These are phyloP conservation scores for Chytriomyces hyalinus DNA, from an alignment of 192 early-diverging fungal genomes.

Conservation along the genomic window DNA sequence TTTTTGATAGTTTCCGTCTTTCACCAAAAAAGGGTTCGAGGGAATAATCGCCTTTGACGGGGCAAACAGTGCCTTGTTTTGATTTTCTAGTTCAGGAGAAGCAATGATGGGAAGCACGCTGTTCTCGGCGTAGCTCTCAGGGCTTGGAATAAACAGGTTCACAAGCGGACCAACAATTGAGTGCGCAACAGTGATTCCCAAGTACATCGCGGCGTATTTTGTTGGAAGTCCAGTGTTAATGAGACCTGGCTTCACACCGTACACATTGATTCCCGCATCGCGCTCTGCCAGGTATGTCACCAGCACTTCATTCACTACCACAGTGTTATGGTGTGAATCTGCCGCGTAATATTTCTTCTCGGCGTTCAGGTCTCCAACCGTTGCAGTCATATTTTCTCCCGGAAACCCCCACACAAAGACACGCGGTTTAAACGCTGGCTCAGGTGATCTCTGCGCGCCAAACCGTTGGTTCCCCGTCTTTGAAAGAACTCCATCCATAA, in stretches of 20 bases:
- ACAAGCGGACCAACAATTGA: neutral
- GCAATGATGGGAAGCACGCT: neutral
- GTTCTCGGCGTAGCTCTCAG: neutral
- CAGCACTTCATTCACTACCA: neutral
- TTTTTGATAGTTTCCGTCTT: neutral
- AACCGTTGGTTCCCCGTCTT: neutral
- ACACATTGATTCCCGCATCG: neutral
- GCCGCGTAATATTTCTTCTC: neutral
- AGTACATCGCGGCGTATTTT: neutral
- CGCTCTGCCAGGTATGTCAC: neutral
- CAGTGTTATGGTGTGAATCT: neutral
- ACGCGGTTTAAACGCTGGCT: neutral
- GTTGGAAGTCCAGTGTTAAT: neutral
- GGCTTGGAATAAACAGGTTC: neutral
- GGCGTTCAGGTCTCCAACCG: neutral
- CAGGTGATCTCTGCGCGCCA: neutral
- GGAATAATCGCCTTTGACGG: neutral
- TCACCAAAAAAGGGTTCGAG: neutral
- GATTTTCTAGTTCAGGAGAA: neutral
- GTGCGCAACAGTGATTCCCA: neutral
- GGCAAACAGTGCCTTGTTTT: neutral
- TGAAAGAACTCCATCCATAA: neutral
- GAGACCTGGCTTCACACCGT: conserved; percentile 3
- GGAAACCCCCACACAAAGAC: neutral
- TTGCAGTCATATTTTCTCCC: neutral